These are phyloP conservation scores for Tinospora cordifolia DNA, from an alignment of 164 flowering plant species.

Conservation along the genomic window DNA sequence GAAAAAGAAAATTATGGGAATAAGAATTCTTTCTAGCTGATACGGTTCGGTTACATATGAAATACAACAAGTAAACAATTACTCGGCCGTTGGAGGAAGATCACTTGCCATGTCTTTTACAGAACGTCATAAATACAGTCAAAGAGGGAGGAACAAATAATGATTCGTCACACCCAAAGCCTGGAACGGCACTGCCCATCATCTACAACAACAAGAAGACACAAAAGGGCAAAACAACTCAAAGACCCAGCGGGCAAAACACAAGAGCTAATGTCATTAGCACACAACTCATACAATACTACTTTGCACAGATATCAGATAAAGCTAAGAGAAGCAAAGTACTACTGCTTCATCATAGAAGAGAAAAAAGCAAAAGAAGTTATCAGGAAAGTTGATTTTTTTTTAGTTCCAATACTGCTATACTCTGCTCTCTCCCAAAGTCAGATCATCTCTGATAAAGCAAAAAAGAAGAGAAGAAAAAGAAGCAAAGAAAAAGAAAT, in stretches of 20 bases:
- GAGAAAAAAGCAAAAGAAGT: background rate
- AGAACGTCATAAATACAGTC: background rate
- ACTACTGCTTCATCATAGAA: background rate
- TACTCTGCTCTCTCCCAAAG: background rate
- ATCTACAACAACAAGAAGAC: background rate
- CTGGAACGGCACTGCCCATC: background rate
- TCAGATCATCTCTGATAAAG: background rate
- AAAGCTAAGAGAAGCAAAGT: background rate
- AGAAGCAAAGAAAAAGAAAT: background rate
- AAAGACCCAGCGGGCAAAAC: background rate
- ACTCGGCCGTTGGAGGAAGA: no score
- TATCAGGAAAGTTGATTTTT: background rate
- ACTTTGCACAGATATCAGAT: background rate
- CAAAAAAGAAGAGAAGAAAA: background rate
- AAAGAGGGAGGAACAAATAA: background rate
- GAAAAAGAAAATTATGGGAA: no score
- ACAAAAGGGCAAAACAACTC: background rate
- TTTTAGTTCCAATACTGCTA: background rate
- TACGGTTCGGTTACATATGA: no score
- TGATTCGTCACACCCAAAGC: background rate
- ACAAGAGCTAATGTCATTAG: background rate
- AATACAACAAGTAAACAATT: no score
- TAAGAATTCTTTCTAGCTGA: no score
- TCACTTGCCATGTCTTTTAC: background rate
- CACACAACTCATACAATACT: background rate